Conservation (phyloP, 73 alveolate species). For the Symbiodinium natans region DNA sequence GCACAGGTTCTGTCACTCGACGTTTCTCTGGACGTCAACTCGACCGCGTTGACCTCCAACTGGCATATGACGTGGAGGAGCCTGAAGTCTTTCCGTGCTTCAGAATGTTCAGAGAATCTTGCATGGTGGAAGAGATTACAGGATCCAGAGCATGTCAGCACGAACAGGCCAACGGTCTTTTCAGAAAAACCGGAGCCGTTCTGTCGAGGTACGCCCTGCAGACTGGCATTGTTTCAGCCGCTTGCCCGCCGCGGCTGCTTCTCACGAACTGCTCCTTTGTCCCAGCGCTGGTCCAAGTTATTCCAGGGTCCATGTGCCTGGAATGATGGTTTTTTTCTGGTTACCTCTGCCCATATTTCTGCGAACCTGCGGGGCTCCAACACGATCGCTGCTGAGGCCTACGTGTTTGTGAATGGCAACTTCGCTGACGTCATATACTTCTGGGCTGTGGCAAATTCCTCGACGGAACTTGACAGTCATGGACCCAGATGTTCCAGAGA, state of each 20-base stretch:
- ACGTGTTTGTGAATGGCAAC: background rate
- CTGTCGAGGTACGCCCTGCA: constrained; percentile 24
- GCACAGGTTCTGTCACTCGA: constrained; percentile 20
- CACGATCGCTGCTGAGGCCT: background rate
- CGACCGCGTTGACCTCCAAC: background rate
- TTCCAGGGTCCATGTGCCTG: background rate
- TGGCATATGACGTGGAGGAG: constrained; percentile 67
- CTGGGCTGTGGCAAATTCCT: constrained; percentile 23
- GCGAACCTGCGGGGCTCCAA: background rate
- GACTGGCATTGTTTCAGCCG: background rate
- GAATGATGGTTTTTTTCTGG: background rate
- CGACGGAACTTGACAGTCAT: background rate
- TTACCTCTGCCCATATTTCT: background rate
- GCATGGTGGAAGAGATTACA: too few species aligned
- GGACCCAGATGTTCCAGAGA: background rate
- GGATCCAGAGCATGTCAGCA: too few species aligned
- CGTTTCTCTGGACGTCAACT: background rate
- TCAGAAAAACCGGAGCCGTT: too few species aligned
- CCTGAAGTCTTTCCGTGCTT: too few species aligned
- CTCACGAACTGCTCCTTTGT: background rate
- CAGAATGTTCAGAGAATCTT: too few species aligned
- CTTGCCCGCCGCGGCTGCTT: constrained; percentile 4
- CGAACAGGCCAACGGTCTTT: too few species aligned
- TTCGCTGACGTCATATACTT: background rate
- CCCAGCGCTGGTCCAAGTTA: background rate